Conservation (phyloP, 208 protist species). For the Wallacemonas sp. region DNA sequence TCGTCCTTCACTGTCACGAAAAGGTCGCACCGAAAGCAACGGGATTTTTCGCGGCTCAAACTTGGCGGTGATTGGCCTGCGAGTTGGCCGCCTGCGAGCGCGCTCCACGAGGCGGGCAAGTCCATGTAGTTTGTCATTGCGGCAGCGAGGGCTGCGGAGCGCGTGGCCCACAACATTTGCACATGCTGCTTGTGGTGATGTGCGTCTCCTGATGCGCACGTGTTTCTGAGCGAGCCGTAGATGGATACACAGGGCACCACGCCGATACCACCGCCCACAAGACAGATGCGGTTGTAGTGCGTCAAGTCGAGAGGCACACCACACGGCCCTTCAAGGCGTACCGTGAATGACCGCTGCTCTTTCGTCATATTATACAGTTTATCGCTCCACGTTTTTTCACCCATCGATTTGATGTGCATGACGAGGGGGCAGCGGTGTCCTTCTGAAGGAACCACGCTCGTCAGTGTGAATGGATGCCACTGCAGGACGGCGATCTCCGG, state of each 20-base stretch:
- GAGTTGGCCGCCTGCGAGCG: background rate
- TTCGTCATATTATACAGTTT: slow-evolving; percentile 32
- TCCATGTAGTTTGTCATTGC: slow-evolving; percentile 21
- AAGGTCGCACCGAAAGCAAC: background rate
- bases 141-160: slow-evolving; percentile 17
- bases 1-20: background rate
- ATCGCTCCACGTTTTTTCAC: slow-evolving; percentile 45
- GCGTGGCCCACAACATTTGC: slow-evolving; percentile 24
- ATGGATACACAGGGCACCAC: slow-evolving; percentile 47
- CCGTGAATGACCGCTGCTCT: slow-evolving; percentile 23
- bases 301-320: slow-evolving; percentile 36
- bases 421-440: slow-evolving; percentile 17
- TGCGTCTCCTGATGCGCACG: background rate
- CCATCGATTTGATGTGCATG: slow-evolving; percentile 62
- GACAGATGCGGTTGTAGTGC: slow-evolving; percentile 35
- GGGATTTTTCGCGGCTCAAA: background rate
- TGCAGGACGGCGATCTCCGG: slow-evolving; percentile 57
- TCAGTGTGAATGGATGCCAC: slow-evolving; percentile 74
- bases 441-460: background rate
- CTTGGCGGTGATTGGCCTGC: background rate
- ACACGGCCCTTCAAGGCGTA: slow-evolving; percentile 53
- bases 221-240: slow-evolving; percentile 28
- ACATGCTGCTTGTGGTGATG: slow-evolving; percentile 20
- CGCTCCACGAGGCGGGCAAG: slow-evolving; percentile 14
- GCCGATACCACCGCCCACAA: slow-evolving; percentile 58